A percentile compares a stretch with the other conserved stretches of the same genome.
These are phyloP conservation scores for Solanum medicagineum DNA, from an alignment of 257 asterid genomes.

Conservation along the genomic window DNA sequence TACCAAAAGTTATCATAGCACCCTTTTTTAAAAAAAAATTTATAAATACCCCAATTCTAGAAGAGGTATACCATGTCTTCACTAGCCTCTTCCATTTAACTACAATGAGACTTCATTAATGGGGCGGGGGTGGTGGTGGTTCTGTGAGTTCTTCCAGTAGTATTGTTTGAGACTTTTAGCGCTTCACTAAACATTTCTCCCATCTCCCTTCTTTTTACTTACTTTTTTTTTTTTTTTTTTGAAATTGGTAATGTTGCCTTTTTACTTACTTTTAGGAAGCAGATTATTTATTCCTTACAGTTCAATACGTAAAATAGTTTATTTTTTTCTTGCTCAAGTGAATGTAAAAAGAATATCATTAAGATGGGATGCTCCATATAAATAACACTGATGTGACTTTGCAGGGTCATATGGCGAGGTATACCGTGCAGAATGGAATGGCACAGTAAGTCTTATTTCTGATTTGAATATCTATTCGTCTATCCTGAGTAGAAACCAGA, in stretches of 20 bases:
- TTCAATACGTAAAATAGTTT: neutral
- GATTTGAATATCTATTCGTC: neutral
- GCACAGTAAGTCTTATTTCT: slow-evolving; percentile 53
- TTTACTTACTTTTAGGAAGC: neutral
- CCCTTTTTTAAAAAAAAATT: neutral
- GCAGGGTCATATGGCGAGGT: slow-evolving; percentile 99
- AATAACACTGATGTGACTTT: slow-evolving; percentile 5
- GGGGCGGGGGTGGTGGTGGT: too few relatives aligned
- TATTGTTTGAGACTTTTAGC: neutral
- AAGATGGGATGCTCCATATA: neutral
- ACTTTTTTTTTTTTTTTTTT: too few relatives aligned
- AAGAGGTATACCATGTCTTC: neutral
- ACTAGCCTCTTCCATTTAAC: neutral
- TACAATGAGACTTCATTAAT: neutral
- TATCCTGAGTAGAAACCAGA: neutral
- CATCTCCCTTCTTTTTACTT: neutral
- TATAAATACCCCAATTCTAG: neutral
- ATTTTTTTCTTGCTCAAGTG: neutral
- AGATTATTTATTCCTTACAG: neutral
- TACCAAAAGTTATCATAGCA: neutral
- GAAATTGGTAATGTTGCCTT: too few relatives aligned
- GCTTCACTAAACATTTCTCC: neutral
- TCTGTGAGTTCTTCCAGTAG: neutral
- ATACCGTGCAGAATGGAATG: slow-evolving; percentile 88
- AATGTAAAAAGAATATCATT: neutral